Evolutionary conservation across 2,329 filamentous ascomycete genomes (phyloP), one percentile per base, ranked within the genome.

Genomic region (Aureobasidium sp.): DNA sequence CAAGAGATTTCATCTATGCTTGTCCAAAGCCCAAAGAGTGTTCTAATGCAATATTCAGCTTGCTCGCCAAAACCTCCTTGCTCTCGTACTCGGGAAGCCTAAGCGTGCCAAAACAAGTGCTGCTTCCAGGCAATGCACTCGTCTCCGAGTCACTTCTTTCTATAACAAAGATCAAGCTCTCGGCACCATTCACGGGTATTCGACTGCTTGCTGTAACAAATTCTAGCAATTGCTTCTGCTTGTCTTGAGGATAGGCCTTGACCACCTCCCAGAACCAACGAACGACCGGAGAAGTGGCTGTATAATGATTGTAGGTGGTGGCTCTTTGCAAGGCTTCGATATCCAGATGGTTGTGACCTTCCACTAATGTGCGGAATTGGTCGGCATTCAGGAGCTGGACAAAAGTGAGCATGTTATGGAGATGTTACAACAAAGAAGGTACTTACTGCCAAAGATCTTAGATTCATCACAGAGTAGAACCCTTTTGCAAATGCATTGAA

Each of bases 141-240:
- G 81, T 81, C 64, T 82, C 87, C 60, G 86, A 80, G 16, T 89
- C 86, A 70, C 91, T 91, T 68, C 83, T 86, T 74, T 93, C 88
- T 47, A 99, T 82, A 15, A 90, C 84, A 73, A 97, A 97, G 69
- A 89, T 86, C 50, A 97, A 78, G 67, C 89, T 91, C 65, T 84
- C 83, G 70, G 92, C 85, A 3, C 94, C 94, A 25, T 90, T 91
- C 0, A 96, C 89, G 0, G 94, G 94, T 2, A 97, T 84, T 2
- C 94, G 83, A 70, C 97, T 92, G 68, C 87, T 93, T 0, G 93
- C 93, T 15, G 94, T 99, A 34, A 99, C 92, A 69, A 99, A 99
- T 72, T 97, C 91, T 36, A 99, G 80, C 37, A 99, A 77, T 68
- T 84, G 85, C 58, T 86, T 83, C 74, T 88, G 88, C 79, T 92